A percentile compares a stretch with the other conserved stretches of the same genome.
phyloP scores from a whole-genome alignment of 441 rosid genomes.

The Gossypium gossypioides region DNA sequence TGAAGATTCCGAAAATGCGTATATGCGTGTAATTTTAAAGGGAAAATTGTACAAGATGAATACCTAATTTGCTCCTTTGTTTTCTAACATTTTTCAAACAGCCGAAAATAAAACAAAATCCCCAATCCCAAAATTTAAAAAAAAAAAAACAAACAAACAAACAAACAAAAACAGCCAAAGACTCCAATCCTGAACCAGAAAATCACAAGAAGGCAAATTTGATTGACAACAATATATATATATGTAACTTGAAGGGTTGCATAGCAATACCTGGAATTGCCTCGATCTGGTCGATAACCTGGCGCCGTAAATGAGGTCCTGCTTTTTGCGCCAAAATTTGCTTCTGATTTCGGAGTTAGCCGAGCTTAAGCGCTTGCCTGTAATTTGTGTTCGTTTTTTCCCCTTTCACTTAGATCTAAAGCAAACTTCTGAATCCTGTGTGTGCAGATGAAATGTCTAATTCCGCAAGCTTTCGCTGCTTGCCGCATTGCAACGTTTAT shows the following conservation, averaged over 20 bases:
- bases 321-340: slow-evolving; percentile 2
- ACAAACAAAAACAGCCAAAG: background rate
- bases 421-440: slow-evolving; percentile 13
- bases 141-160: too few relatives aligned
- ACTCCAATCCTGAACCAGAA: background rate
- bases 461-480: slow-evolving; percentile 3
- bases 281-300: background rate
- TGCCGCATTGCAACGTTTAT: background rate
- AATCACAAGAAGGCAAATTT: background rate
- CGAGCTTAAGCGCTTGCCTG: background rate
- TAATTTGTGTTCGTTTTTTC: background rate
- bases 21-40: background rate
- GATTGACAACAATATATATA: background rate
- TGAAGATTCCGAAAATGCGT: background rate
- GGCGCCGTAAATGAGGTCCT: background rate
- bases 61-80: background rate
- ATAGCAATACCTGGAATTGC: slow-evolving; percentile 7
- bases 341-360: background rate
- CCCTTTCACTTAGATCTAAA: slow-evolving; percentile 17
- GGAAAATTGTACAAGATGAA: background rate
- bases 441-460: slow-evolving; percentile 8
- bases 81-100: background rate
- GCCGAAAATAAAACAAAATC: background rate
- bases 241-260: background rate
- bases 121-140: background rate